These are phyloP conservation scores for Vitis hybrid DNA, from an alignment of 177 flowering plant genomes.

Conservation along the genomic window DNA sequence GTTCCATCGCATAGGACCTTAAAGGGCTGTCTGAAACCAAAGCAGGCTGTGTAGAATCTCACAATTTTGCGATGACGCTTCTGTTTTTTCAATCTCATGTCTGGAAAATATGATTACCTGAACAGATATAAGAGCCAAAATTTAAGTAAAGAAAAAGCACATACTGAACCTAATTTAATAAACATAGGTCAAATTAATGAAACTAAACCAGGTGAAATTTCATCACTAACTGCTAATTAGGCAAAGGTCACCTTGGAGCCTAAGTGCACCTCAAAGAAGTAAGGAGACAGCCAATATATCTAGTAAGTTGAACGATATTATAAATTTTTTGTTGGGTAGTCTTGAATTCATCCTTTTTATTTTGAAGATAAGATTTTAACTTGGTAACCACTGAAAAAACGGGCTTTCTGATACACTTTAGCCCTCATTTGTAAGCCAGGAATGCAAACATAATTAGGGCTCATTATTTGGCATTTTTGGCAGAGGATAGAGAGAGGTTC, in stretches of 20 bases:
- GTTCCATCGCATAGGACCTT: conserved; percentile 88
- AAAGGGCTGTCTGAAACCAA: conserved; percentile 74
- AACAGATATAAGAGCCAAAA: not conserved
- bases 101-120: not conserved
- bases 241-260: not conserved
- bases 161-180: not conserved
- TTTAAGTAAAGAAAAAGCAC: not conserved
- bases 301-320: too few relatives aligned
- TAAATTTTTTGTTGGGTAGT: too few relatives aligned
- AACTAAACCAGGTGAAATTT: not conserved
- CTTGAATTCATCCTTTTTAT: too few relatives aligned
- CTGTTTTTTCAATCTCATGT: conserved; percentile 64
- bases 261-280: too few relatives aligned
- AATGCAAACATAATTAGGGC: too few relatives aligned
- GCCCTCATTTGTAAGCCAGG: too few relatives aligned
- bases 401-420: too few relatives aligned
- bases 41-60: conserved; percentile 65
- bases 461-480: too few relatives aligned
- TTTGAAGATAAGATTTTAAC: too few relatives aligned
- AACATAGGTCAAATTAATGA: not conserved
- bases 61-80: conserved; percentile 64
- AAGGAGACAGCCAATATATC: too few relatives aligned
- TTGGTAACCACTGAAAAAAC: too few relatives aligned
- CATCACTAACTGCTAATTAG: not conserved
- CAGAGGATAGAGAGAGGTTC: too few relatives aligned